Base-by-base conservation (phyloP, 106 monocot genomes). In the Chionographis japonica region DNA sequence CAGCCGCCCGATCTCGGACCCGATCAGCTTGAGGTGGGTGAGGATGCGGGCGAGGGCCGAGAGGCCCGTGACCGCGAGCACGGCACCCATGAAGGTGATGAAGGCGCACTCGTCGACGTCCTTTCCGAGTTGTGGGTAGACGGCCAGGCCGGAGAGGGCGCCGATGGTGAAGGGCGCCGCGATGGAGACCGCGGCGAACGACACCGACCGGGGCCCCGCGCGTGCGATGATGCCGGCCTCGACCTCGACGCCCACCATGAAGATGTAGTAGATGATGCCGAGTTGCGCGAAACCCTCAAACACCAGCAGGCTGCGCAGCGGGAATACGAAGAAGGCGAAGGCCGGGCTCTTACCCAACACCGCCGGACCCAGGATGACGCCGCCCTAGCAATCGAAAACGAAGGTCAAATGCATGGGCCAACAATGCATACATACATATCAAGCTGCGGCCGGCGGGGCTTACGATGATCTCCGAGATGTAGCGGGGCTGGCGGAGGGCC, bases 11-110 rank as follows among this genome's bases (percentile, higher is more conserved):
- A 79, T n/a, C 0, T 81, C 81, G 4, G 72, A 52, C 37, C 46
- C 54, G 59, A 81, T 65, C 17, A 81, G 75, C 71, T 81, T 81
- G 35, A 81, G 57, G 54, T 81, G 72, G 43, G 70, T 66, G 18
- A 81, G 76, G 61, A 71, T 62, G 37, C 75, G 59, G 0, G 66
- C 65, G 12, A 81, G 60, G 12, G 61, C 81, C 27, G 75, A 71
- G 37, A 71, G 72, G 9, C 75, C 66, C 0, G 81, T 76, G 59
- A 66, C 12, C 43, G 71, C 61, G 61, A 76, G 9, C n/a, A 61
- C 49, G 36, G 62, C 76, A 3, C 71, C 53, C 18, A 76, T 52
- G 72, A 81, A 81, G 38, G 62, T 40, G 37, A 71, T 4, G 46
- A 60, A 75, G 12, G 75, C 69, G 40, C 58, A 71, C 1, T 38